phyloP scores from a whole-genome alignment of 2,329 filamentous ascomycete species.

The Pyrenochaeta sp. region DNA sequence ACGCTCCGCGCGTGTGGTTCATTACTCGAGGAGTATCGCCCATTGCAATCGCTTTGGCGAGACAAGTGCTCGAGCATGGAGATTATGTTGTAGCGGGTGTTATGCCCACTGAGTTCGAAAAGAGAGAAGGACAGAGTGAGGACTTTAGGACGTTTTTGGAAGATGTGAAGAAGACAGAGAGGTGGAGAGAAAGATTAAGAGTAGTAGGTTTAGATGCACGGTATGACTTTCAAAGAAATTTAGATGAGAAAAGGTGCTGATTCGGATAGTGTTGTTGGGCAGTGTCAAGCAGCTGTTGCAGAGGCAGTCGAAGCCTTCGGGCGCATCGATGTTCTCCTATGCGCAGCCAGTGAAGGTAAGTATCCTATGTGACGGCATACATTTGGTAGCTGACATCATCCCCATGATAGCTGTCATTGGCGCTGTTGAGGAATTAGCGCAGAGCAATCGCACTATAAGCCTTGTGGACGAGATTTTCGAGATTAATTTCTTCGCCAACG shows the following conservation, averaged over 20 bases:
- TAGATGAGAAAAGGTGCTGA: slow-evolving; percentile 12
- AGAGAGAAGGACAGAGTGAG: slow-evolving; percentile 70
- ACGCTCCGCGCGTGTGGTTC: slow-evolving; percentile 86
- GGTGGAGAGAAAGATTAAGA: slow-evolving; percentile 80
- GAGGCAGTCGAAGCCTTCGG: slow-evolving; percentile 86
- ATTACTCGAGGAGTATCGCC: slow-evolving; percentile 87
- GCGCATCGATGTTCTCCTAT: slow-evolving; percentile 86
- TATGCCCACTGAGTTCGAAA: slow-evolving; percentile 77
- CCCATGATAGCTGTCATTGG: slow-evolving; percentile 75
- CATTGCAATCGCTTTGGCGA: slow-evolving; percentile 81
- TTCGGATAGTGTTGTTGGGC: slow-evolving; percentile 63
- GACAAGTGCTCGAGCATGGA: slow-evolving; percentile 84
- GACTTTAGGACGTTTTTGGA: slow-evolving; percentile 83
- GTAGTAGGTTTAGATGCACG: slow-evolving; percentile 66
- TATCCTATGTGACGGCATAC: not conserved
- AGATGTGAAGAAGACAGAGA: slow-evolving; percentile 71
- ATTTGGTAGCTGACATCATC: not conserved
- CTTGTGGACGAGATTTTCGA: slow-evolving; percentile 93
- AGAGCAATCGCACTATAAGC: slow-evolving; percentile 73
- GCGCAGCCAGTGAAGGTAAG: slow-evolving; percentile 83
- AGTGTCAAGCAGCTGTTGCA: slow-evolving; percentile 85
- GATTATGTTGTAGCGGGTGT: slow-evolving; percentile 89
- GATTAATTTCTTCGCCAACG: slow-evolving; percentile 90
- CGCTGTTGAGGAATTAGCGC: slow-evolving; percentile 86
- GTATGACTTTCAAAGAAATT: slow-evolving; percentile 34